Base-by-base conservation (phyloP, 2,329 filamentous ascomycete genomes). In the Penicillium sp. region DNA sequence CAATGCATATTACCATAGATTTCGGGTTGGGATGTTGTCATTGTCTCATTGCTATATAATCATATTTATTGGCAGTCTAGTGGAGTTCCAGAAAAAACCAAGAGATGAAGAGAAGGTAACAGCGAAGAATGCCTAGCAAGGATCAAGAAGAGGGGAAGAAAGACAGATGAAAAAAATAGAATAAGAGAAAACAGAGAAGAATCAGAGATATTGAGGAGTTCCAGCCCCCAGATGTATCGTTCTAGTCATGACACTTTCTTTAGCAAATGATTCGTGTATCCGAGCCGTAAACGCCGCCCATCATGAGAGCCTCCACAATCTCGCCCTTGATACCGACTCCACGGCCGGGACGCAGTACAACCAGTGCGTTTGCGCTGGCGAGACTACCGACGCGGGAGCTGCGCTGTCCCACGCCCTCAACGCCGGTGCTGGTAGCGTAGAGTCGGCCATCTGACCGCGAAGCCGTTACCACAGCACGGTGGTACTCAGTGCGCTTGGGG, bases 311-410 rank as follows among this genome's bases (percentile, higher is more conserved):
- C 57, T 93, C 86, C 3, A 92, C 86, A 65, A 80, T 85, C 48
- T 83, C 76, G 0, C 92, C 92, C 69, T 89, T 89, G 43, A 78
- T 80, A 51, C 92, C 68, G n/a, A 79, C 79, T 5, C 85, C 86
- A 29, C 62, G 64, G 10, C 73, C 74, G 3, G 72, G 63, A 34
- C 63, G 65, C 24, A 86, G 79, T 2, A 88, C 90, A 21, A 97
- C 75, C 65, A 99, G 74, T 3, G 89, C 91, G 78, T 99, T 99
- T 2, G 94, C 93, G 18, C 89, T 87, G 57, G 88, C 90, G 63
- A 97, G 80, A 72, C 93, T 97, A 0, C 92, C 91, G 2, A 99
- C 92, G 58, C 87, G 84, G 14, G 90, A 95, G 71, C 93, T 97
- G 48, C 94, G 82, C 77, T 99, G 94, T 29, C 73, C 74, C 5